These are phyloP conservation scores for Ogataea salicorniae DNA, from an alignment of 805 yeast species.

Conservation along the genomic window DNA sequence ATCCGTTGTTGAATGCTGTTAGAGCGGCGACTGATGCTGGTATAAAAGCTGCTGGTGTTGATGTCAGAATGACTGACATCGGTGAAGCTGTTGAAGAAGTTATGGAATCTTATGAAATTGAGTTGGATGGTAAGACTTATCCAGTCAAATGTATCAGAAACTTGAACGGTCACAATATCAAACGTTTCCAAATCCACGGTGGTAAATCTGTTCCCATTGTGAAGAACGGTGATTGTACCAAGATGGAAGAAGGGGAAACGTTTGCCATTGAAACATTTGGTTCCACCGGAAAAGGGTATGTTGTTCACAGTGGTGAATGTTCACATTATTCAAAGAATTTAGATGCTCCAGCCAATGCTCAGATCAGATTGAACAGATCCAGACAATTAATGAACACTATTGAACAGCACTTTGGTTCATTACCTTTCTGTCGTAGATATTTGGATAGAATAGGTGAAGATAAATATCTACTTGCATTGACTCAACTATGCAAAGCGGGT, in stretches of 20 bases:
- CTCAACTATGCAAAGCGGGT: constrained; percentile 78
- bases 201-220: constrained; percentile 97
- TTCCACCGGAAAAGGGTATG: constrained; percentile 92
- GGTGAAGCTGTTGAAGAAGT: constrained; percentile 96
- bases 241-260: constrained; percentile 98
- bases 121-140: constrained; percentile 75
- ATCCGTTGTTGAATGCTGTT: constrained; percentile 76
- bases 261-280: constrained; percentile 99
- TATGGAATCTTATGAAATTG: constrained; percentile 95
- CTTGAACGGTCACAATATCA: constrained; percentile 91
- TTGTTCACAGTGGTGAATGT: constrained; percentile 81
- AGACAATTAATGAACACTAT: constrained; percentile 64
- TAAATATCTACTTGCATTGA: constrained; percentile 82
- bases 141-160: constrained; percentile 89
- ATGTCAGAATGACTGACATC: constrained; percentile 88
- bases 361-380: constrained; percentile 61
- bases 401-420: constrained; percentile 80
- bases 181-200: constrained; percentile 79
- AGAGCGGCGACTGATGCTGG: constrained; percentile 93
- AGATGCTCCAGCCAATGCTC: constrained; percentile 44
- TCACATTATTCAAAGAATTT: constrained; percentile 80
- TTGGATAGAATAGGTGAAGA: constrained; percentile 89
- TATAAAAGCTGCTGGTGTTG: constrained; percentile 88
- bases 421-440: constrained; percentile 96
- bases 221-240: constrained; percentile 85